Evolutionary conservation across 2,329 filamentous ascomycete genomes (phyloP), one percentile per base, ranked within the genome.

Genomic region (Penicillium palitans): DNA sequence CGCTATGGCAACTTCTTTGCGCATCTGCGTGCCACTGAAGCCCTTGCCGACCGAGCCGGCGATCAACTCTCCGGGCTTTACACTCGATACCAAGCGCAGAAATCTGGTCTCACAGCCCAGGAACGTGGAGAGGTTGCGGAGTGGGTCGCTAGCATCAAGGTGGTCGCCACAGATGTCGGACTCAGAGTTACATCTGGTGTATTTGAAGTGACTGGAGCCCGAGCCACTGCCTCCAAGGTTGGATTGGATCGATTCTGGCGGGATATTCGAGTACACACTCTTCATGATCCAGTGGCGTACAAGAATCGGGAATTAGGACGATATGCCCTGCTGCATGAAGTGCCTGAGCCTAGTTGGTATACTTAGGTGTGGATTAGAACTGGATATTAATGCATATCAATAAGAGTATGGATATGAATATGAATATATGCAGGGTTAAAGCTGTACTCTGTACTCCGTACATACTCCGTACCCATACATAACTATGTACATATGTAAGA

Each of bases 261-360:
- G 46, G 86, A 89, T 66, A 75, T 88, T n/a, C 72, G 87, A 6
- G 88, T 85, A 5, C 87, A 89, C 72, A 83, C 81, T 0, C 70
- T 89, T 65, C 86, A 89, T 72, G 87, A 89, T 70, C 86, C 86
- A 0, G 85, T 89, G 29, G 83, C 85, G 25, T 88, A 88, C 66
- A 88, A 88, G 78, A 85, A 87, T 57, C 72, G 82, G 3, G 86
- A 89, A 71, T 65, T 88, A 52, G 86, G 86, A 0, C 73, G 82
- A 24, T 88, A 79, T 67, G 76, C 81, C 40, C 66, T 89, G 55
- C 65, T 87, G 50, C 79, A 77, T 15, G 83, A 88, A 73, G 66
- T 81, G 12, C 85, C 85, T 0, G 79, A 81, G 70, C 79, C 83
- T 15, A 84, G 81, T 4, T 87, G 85, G 85, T 88, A 87, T 67